These are phyloP conservation scores for Lepidium campestre DNA, from an alignment of 441 rosid species.

Conservation along the genomic window DNA sequence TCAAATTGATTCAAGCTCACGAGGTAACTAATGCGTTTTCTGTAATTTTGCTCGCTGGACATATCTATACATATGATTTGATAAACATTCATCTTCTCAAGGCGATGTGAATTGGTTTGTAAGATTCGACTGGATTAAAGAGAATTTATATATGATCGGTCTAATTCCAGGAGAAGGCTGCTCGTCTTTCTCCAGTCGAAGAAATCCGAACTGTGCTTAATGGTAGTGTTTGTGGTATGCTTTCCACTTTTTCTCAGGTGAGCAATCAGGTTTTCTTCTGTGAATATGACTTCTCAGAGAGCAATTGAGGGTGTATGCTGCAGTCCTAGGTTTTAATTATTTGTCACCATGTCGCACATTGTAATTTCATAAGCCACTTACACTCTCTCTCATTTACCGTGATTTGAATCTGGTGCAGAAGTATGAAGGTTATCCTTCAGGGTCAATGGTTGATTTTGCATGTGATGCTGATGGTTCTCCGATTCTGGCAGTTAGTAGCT, in stretches of 20 bases:
- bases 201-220: conserved; percentile 69
- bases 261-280: conserved; percentile 7
- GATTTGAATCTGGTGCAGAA: conserved; percentile 30
- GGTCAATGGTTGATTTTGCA: conserved; percentile 87
- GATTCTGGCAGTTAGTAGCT: conserved; percentile 72
- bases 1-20: conserved; percentile 67
- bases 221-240: conserved; percentile 56
- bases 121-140: not conserved
- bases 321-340: conserved; percentile 2
- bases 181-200: conserved; percentile 72
- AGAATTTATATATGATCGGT: not conserved
- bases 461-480: conserved; percentile 84
- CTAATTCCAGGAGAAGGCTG: conserved; percentile 62
- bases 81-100: not conserved
- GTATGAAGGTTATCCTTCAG: conserved; percentile 78
- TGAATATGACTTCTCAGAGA: not conserved
- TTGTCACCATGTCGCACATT: not conserved
- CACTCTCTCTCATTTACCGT: not conserved
- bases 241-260: conserved; percentile 85
- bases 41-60: not conserved
- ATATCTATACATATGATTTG: not conserved
- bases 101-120: not conserved
- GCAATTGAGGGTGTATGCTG: not conserved
- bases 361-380: not conserved
- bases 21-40: conserved; percentile 38